Conservation (phyloP, 2,329 filamentous ascomycete species). For the Xylariaceae sp. region DNA sequence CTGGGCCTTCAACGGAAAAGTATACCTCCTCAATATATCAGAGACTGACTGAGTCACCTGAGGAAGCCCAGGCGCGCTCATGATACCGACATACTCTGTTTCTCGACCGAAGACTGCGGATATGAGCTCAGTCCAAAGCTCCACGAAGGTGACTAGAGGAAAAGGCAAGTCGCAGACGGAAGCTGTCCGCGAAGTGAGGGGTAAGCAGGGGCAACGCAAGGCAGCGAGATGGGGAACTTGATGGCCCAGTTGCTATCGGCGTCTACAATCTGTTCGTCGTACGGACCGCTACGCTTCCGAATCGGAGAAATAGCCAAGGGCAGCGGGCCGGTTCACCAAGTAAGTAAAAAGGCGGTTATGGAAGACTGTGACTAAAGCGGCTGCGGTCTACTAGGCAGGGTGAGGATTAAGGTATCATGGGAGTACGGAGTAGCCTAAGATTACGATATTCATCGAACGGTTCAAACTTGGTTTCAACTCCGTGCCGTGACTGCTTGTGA, state of each 20-base stretch:
- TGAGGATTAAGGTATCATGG: conserved; percentile 11
- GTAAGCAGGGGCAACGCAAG: conserved; percentile 31
- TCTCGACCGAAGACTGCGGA: conserved; percentile 28
- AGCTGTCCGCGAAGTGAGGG: conserved; percentile 33
- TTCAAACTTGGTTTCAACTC: conserved; percentile 14
- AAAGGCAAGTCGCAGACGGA: conserved; percentile 36
- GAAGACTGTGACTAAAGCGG: conserved; percentile 21
- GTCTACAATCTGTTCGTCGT: conserved; percentile 17
- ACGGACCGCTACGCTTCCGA: conserved; percentile 24
- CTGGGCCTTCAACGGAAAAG: conserved; percentile 37
- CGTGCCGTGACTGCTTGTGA: background rate
- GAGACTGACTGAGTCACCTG: conserved; percentile 46
- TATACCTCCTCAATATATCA: conserved; percentile 34
- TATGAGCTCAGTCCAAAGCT: conserved; percentile 17
- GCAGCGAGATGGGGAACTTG: conserved; percentile 30
- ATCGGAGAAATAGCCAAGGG: conserved; percentile 23
- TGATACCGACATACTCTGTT: conserved; percentile 25
- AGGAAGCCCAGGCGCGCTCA: conserved; percentile 32
- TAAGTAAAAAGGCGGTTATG: background rate
- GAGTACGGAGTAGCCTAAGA: conserved; percentile 2
- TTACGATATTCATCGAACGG: conserved; percentile 22
- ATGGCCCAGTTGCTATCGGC: conserved; percentile 30
- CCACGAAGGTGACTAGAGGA: conserved; percentile 23
- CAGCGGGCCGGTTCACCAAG: conserved; percentile 16
- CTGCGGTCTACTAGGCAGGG: conserved; percentile 11